These are phyloP conservation scores for Clavispora vitiphila DNA, from an alignment of 805 yeast species.

Conservation along the genomic window DNA sequence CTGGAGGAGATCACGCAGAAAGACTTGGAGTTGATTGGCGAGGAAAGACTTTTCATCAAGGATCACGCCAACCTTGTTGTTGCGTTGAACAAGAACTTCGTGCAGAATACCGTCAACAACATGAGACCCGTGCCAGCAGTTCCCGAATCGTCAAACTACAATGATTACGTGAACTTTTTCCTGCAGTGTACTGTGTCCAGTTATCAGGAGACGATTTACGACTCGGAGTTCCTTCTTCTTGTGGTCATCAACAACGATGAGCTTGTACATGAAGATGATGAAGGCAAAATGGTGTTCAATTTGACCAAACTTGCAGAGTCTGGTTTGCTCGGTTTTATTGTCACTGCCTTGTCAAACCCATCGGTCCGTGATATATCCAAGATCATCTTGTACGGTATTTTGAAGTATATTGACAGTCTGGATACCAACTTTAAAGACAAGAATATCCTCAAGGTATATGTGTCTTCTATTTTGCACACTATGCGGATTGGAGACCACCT, in stretches of 20 bases:
- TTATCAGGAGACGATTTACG: slow-evolving; percentile 43
- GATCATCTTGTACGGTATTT: slow-evolving; percentile 40
- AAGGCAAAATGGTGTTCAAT: slow-evolving; percentile 36
- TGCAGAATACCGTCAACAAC: slow-evolving; percentile 44
- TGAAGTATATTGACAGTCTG: slow-evolving; percentile 35
- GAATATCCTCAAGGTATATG: slow-evolving; percentile 47
- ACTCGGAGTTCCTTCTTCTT: slow-evolving; percentile 65
- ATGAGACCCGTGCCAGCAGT: slow-evolving; percentile 2
- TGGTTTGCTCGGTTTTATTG: slow-evolving; percentile 46
- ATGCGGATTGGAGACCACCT: slow-evolving; percentile 15
- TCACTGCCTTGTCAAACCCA: slow-evolving; percentile 40
- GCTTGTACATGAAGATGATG: slow-evolving; percentile 34
- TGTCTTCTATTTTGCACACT: slow-evolving; percentile 44
- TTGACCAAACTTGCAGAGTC: slow-evolving; percentile 55
- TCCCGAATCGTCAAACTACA: neutral
- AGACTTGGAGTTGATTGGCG: slow-evolving; percentile 45
- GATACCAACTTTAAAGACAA: slow-evolving; percentile 47
- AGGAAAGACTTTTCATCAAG: slow-evolving; percentile 42
- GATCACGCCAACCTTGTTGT: slow-evolving; percentile 44
- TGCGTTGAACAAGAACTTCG: slow-evolving; percentile 44
- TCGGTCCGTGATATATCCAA: slow-evolving; percentile 32
- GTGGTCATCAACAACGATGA: slow-evolving; percentile 62
- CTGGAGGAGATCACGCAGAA: slow-evolving; percentile 33
- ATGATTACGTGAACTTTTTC: slow-evolving; percentile 5
- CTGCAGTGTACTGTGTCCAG: slow-evolving; percentile 3